Evolutionary conservation across 192 early-diverging fungal genomes (phyloP).

Genomic region (Spizellomyces sp.): DNA sequence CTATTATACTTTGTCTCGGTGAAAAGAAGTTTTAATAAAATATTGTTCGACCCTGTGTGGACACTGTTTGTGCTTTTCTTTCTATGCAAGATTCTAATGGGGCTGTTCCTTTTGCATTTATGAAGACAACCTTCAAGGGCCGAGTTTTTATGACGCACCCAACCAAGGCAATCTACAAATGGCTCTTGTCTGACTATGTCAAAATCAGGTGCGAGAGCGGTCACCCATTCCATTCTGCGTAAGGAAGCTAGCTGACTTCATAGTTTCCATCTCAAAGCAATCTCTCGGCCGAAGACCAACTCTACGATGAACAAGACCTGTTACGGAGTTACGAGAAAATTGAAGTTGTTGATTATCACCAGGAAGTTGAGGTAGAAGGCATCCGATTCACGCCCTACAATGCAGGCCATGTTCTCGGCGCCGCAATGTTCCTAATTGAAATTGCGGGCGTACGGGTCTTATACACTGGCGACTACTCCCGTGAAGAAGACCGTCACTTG

Average conservation of each 20-base stretch:
- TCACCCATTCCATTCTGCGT: no score
- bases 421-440: slow-evolving; percentile 88
- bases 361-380: slow-evolving; percentile 93
- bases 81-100: slow-evolving; percentile 7
- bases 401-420: slow-evolving; percentile 97
- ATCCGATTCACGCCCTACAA: slow-evolving; percentile 80
- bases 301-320: slow-evolving; percentile 91
- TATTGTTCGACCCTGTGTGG: neutral
- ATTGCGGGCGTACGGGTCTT: slow-evolving; percentile 82
- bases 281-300: slow-evolving; percentile 68
- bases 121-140: slow-evolving; percentile 92
- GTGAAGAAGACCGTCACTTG: slow-evolving; percentile 98
- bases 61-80: slow-evolving; percentile 8
- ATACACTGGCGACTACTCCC: slow-evolving; percentile 98
- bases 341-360: slow-evolving; percentile 95
- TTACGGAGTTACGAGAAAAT: slow-evolving; percentile 81
- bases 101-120: slow-evolving; percentile 17
- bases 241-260: neutral
- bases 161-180: slow-evolving; percentile 96
- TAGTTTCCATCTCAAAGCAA: slow-evolving; percentile 49
- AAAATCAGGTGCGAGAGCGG: slow-evolving; percentile 68
- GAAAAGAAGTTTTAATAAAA: neutral
- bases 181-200: slow-evolving; percentile 94
- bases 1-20: no score
- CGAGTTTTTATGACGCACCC: slow-evolving; percentile 99